Percentiles rank a stretch among this genome's conserved stretches.
Evolutionary conservation across 352 stramenopile species (phyloP).

Genomic region (Globisporangium nodosum): DNA sequence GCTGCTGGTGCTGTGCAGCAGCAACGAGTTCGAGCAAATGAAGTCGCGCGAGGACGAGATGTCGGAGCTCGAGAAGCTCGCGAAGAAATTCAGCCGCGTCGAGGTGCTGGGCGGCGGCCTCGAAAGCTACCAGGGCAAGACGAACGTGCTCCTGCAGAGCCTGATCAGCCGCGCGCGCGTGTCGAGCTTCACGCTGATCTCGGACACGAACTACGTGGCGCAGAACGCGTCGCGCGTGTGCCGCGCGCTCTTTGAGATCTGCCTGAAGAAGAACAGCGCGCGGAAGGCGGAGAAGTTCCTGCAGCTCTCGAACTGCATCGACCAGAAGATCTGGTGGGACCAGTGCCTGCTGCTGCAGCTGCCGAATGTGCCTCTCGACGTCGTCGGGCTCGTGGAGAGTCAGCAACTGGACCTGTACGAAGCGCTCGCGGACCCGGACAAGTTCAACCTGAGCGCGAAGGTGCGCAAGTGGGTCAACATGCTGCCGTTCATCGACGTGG

Average conservation of each 20-base stretch:
- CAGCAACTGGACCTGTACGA: slow-evolving; percentile 70
- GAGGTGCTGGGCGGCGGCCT: slow-evolving; percentile 89
- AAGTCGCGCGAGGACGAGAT: slow-evolving; percentile 95
- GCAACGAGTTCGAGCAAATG: slow-evolving; percentile 95
- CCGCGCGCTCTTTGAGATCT: slow-evolving; percentile 99
- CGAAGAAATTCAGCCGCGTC: slow-evolving; percentile 84
- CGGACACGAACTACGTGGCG: slow-evolving; percentile 99
- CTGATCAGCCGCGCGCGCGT: slow-evolving; percentile 72
- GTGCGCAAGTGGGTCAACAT: slow-evolving; percentile 62
- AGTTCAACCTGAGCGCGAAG: slow-evolving; percentile 42
- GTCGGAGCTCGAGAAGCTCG: slow-evolving; percentile 91
- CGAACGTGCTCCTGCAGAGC: slow-evolving; percentile 94
- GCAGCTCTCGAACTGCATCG: slow-evolving; percentile 95
- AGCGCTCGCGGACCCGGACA: slow-evolving; percentile 30
- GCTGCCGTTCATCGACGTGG: slow-evolving; percentile 64
- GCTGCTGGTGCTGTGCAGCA: slow-evolving; percentile 67
- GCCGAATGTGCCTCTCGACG: slow-evolving; percentile 81
- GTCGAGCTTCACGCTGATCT: slow-evolving; percentile 97
- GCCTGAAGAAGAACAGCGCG: slow-evolving; percentile 86
- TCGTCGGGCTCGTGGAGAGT: slow-evolving; percentile 83
- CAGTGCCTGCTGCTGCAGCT: slow-evolving; percentile 94
- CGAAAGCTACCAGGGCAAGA: slow-evolving; percentile 93
- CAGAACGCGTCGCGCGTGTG: slow-evolving; percentile 97
- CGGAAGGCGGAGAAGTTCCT: slow-evolving; percentile 92
- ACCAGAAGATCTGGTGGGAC: slow-evolving; percentile 97